Evolutionary conservation across 163 green algal genomes (phyloP).

Genomic region (Chloroidium sp.): DNA sequence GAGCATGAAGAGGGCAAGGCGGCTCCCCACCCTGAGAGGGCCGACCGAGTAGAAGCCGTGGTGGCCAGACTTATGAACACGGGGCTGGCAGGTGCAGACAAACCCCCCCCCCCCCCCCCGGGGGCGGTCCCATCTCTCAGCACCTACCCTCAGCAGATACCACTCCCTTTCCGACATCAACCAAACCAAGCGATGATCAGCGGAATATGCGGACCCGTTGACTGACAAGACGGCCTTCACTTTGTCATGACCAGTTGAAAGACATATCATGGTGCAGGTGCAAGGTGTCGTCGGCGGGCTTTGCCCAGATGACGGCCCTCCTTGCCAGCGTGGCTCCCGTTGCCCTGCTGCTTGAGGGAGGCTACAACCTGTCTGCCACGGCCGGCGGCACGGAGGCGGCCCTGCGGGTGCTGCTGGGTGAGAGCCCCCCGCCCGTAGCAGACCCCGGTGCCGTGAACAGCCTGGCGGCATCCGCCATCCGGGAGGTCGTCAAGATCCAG

Average conservation of each 20-base stretch:
- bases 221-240: no score
- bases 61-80: constrained; percentile 44
- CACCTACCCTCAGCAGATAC: no score
- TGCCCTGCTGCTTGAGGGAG: constrained; percentile 68
- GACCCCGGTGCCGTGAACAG: constrained; percentile 4
- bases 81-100: constrained; percentile 31
- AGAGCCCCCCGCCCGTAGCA: constrained; percentile 37
- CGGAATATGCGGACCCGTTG: no score
- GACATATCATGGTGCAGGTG: constrained; percentile 24
- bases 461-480: constrained; percentile 17
- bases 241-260: neutral
- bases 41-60: constrained; percentile 63
- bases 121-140: constrained; percentile 14
- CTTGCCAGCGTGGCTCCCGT: constrained; percentile 51
- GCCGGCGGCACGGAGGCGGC: constrained; percentile 51
- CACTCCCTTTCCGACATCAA: no score
- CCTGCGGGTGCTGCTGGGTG: constrained; percentile 58
- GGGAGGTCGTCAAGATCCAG: constrained; percentile 24
- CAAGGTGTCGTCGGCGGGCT: constrained; percentile 56
- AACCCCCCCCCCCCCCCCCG: constrained; percentile 14
- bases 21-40: constrained; percentile 60
- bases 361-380: constrained; percentile 69
- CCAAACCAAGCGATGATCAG: no score
- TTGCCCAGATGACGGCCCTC: constrained; percentile 58
- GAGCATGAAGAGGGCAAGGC: constrained; percentile 30